Conservation (phyloP, 164 flowering plant species). For the Houttuynia cordata region DNA sequence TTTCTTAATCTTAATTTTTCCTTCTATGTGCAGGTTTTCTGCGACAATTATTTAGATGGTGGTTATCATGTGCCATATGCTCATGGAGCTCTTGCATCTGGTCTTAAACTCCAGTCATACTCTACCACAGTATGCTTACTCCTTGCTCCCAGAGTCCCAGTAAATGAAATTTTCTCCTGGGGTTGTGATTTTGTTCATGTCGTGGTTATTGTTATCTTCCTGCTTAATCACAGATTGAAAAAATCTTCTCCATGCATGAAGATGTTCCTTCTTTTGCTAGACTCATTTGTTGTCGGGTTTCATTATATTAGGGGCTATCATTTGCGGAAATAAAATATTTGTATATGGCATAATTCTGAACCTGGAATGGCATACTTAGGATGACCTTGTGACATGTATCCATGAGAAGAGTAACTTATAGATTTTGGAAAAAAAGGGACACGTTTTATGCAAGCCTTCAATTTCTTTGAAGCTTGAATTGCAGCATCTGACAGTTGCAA, state of each 20-base stretch:
- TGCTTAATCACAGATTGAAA: too few species aligned
- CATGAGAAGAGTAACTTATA: too few species aligned
- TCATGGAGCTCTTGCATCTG: constrained; percentile 78
- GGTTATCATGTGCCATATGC: constrained; percentile 97
- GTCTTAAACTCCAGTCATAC: constrained; percentile 71
- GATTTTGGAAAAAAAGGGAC: not conserved
- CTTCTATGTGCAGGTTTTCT: constrained; percentile 48
- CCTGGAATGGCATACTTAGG: too few species aligned
- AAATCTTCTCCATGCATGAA: too few species aligned
- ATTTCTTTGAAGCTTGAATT: not conserved
- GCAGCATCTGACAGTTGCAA: constrained; percentile 5
- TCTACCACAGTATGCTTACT: constrained; percentile 45
- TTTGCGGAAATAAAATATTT: too few species aligned
- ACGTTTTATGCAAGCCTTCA: not conserved
- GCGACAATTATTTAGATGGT: constrained; percentile 91
- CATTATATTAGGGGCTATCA: too few species aligned
- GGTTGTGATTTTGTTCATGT: too few species aligned
- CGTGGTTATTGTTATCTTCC: too few species aligned
- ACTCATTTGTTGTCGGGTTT: too few species aligned
- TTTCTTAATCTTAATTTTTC: not conserved
- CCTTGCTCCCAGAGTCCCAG: not conserved
- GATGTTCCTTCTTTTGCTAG: too few species aligned
- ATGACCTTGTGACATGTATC: too few species aligned
- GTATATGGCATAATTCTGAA: too few species aligned
- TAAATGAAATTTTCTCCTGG: not conserved